A percentile compares a stretch with the other conserved stretches of the same genome.
Conservation (phyloP, 345 rosid species). For the Salix arbutifolia region DNA sequence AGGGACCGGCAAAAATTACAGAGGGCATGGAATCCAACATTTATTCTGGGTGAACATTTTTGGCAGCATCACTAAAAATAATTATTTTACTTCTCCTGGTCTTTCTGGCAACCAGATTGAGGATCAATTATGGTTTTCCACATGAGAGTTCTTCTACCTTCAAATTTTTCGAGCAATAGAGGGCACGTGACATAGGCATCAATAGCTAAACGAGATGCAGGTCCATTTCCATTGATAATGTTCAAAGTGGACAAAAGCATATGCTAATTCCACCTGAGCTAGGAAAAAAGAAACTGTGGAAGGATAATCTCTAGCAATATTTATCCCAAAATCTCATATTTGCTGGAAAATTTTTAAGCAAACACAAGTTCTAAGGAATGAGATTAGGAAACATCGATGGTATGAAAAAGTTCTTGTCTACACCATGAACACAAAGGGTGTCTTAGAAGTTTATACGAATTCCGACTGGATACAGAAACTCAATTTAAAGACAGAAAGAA, state of each 20-base stretch:
- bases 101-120: not conserved
- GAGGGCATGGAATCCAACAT: constrained; percentile 8
- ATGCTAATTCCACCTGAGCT: not conserved
- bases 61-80: not conserved
- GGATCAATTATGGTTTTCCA: not conserved
- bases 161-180: not conserved
- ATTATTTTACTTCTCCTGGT: not conserved
- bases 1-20: not conserved
- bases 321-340: not conserved
- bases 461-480: constrained; percentile 34
- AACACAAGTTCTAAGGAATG: not conserved
- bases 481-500: constrained; percentile 28
- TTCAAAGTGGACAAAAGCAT: not conserved
- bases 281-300: not conserved
- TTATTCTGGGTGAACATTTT: constrained; percentile 1
- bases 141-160: constrained; percentile 2
- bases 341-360: not conserved
- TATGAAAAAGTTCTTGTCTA: constrained; percentile 12
- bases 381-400: not conserved
- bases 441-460: constrained; percentile 18
- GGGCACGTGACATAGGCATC: not conserved
- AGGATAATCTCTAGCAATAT: not conserved
- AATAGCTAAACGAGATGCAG: not conserved
- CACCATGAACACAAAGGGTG: constrained; percentile 33
- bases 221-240: not conserved